These are phyloP conservation scores for Nothopassalora personata DNA, from an alignment of 2,329 filamentous ascomycete species.

Conservation along the genomic window DNA sequence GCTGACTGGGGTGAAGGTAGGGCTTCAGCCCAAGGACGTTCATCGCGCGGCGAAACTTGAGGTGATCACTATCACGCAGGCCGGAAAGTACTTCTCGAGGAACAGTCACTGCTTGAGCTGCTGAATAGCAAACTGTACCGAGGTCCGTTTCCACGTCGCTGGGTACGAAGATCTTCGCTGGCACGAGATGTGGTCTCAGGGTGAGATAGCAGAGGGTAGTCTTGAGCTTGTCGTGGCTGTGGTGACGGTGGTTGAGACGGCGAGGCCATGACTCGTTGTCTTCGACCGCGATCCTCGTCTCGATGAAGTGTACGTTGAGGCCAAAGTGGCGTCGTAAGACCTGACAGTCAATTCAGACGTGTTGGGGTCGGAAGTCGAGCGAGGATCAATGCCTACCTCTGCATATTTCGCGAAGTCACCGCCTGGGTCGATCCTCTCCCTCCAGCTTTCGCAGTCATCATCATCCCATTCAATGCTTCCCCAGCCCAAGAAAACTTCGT, in stretches of 20 bases:
- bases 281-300: slow-evolving; percentile 1
- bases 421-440: background rate
- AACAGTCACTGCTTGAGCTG: slow-evolving; percentile 3
- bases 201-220: slow-evolving; percentile 21
- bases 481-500: background rate
- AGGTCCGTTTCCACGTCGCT: slow-evolving; percentile 1
- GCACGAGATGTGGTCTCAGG: slow-evolving; percentile 1
- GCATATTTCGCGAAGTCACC: slow-evolving; percentile 12
- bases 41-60: slow-evolving; percentile 12
- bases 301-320: slow-evolving; percentile 12
- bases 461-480: background rate
- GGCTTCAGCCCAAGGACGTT: slow-evolving; percentile 10
- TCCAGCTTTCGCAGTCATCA: slow-evolving; percentile 9
- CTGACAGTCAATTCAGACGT: slow-evolving; percentile 5
- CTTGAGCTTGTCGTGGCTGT: slow-evolving; percentile 1
- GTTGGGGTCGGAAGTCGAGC: background rate
- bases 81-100: background rate
- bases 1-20: slow-evolving; percentile 11
- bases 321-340: slow-evolving; percentile 16
- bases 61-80: background rate
- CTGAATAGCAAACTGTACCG: background rate
- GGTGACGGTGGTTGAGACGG: slow-evolving; percentile 11
- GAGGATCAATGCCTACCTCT: background rate
- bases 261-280: slow-evolving; percentile 9
- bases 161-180: background rate